Percentiles rank a stretch among this genome's conserved stretches.
These are phyloP conservation scores for Glomus cerebriforme DNA, from an alignment of 192 early-diverging fungal species.

Conservation along the genomic window DNA sequence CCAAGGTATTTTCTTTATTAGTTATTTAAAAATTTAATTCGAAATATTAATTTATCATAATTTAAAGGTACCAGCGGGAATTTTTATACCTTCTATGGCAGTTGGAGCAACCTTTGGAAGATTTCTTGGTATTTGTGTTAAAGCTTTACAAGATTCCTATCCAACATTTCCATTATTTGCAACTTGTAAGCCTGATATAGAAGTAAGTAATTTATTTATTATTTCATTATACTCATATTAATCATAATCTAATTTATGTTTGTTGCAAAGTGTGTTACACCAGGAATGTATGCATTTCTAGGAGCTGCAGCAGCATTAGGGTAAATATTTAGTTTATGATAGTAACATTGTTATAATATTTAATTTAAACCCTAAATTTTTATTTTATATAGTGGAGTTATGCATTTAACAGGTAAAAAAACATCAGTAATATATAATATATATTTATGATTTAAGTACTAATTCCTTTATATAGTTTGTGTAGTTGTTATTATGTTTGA, in stretches of 20 bases:
- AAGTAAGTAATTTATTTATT: conserved; percentile 29
- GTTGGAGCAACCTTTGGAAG: conserved; percentile 92
- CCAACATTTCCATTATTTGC: conserved; percentile 72
- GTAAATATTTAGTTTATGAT: background rate
- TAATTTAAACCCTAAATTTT: background rate
- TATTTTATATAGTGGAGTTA: conserved; percentile 34
- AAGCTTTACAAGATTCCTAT: conserved; percentile 62
- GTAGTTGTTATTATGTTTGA: conserved; percentile 99
- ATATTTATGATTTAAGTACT: conserved; percentile 1
- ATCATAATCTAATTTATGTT: background rate
- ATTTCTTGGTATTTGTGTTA: conserved; percentile 82
- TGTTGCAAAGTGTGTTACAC: conserved; percentile 77
- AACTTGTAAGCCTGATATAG: conserved; percentile 71
- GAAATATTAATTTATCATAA: background rate
- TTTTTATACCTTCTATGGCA: conserved; percentile 94
- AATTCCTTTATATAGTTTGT: conserved; percentile 49
- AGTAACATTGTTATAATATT: background rate
- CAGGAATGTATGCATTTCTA: conserved; percentile 93
- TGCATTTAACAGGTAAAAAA: conserved; percentile 39
- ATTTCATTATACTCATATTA: background rate
- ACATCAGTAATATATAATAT: background rate
- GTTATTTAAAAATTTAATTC: background rate
- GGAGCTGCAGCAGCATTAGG: conserved; percentile 88
- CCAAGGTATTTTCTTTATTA: conserved; percentile 20
- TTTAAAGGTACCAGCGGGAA: conserved; percentile 79